These are phyloP conservation scores for Triticum turgidum DNA, from an alignment of 176 grass and related monocot species.

Conservation along the genomic window DNA sequence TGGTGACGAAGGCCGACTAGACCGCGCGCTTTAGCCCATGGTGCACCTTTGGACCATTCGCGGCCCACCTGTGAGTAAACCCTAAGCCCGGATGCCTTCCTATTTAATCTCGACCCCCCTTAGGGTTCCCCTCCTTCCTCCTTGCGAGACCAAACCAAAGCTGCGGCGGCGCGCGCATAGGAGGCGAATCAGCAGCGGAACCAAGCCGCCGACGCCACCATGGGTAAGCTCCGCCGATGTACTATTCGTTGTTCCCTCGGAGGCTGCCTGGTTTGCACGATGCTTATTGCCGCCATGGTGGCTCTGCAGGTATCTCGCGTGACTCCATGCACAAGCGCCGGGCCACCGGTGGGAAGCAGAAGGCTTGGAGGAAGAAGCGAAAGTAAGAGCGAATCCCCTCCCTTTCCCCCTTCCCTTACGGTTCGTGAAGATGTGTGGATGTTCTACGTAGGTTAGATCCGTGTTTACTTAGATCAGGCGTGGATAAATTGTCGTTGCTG, in stretches of 20 bases:
- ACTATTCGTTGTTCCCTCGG: neutral
- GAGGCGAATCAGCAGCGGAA: conserved; percentile 4
- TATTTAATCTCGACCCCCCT: neutral
- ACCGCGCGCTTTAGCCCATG: neutral
- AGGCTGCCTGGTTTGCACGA: no score
- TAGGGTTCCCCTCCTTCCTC: conserved; percentile 1
- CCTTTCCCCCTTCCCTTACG: neutral
- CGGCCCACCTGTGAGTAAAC: conserved; percentile 12
- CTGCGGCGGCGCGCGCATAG: conserved; percentile 43
- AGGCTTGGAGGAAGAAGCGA: conserved; percentile 50
- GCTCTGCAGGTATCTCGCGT: conserved; percentile 54
- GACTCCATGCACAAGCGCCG: conserved; percentile 69
- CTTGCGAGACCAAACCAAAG: neutral
- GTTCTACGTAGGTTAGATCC: neutral
- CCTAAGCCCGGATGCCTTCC: conserved; percentile 4
- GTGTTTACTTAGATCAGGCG: neutral
- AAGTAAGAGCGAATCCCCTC: conserved; percentile 25
- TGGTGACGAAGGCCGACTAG: neutral
- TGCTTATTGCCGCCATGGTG: neutral
- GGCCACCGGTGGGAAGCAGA: conserved; percentile 58
- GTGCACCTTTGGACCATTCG: neutral
- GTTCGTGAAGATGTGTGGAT: neutral
- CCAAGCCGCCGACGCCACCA: conserved; percentile 24
- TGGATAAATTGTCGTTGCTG: neutral
- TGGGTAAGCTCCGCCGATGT: conserved; percentile 17